phyloP scores from a whole-genome alignment of 2,329 filamentous ascomycete species.

The Trichoderma semiorbis region DNA sequence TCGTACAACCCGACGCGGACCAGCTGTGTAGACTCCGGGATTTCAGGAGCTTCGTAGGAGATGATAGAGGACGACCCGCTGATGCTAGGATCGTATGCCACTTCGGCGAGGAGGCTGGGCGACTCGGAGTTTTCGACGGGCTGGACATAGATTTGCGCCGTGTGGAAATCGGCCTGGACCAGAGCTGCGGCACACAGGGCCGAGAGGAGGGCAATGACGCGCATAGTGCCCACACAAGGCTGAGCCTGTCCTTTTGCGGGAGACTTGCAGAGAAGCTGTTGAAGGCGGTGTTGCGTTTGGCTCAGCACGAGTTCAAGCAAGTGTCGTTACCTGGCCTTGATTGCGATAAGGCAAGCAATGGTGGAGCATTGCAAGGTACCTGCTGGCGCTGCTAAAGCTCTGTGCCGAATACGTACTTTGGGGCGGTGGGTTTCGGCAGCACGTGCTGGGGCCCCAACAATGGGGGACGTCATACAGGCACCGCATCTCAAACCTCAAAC shows the following conservation, averaged over 20 bases:
- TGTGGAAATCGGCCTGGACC: conserved; percentile 40
- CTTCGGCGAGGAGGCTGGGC: conserved; percentile 50
- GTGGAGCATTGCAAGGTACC: not conserved
- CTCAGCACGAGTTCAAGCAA: not conserved
- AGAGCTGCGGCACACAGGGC: conserved; percentile 42
- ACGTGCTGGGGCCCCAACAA: not conserved
- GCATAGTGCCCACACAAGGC: conserved; percentile 35
- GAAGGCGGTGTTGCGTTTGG: not conserved
- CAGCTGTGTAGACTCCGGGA: conserved; percentile 44
- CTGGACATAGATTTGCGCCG: conserved; percentile 53
- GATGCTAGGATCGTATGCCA: conserved; percentile 51
- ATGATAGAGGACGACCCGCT: conserved; percentile 44
- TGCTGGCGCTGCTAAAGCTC: not conserved
- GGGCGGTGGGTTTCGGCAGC: not conserved
- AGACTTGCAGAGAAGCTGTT: not conserved
- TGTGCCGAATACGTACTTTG: not conserved
- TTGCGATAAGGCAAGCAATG: conserved; percentile 6
- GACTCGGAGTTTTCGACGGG: conserved; percentile 39
- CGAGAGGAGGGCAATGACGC: conserved; percentile 38
- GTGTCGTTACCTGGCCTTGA: conserved; percentile 4
- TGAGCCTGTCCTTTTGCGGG: not conserved
- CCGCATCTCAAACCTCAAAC: not conserved
- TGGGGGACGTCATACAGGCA: not conserved
- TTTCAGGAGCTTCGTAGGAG: conserved; percentile 55
- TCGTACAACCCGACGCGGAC: conserved; percentile 60